Evolutionary conservation across 2,329 filamentous ascomycete species (phyloP).

Genomic region (Botrytis tulipae): DNA sequence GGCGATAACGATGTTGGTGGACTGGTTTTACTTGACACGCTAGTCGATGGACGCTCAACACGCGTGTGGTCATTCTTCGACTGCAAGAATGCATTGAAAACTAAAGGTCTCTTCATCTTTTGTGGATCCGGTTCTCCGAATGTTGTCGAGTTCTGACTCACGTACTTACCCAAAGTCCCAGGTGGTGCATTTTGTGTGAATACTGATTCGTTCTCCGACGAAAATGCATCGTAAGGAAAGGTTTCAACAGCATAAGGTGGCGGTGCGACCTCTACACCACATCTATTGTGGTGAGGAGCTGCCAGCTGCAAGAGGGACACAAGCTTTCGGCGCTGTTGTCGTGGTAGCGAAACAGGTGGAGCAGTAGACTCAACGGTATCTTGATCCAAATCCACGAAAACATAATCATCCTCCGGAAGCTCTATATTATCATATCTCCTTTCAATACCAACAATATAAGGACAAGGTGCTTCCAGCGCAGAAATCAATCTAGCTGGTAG

Average conservation of each 20-base stretch:
- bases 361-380: constrained; percentile 84
- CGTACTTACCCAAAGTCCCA: constrained; percentile 79
- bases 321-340: constrained; percentile 87
- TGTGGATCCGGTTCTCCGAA: constrained; percentile 64
- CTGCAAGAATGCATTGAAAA: constrained; percentile 90
- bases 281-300: constrained; percentile 84
- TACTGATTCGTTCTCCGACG: constrained; percentile 77
- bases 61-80: constrained; percentile 65
- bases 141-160: constrained; percentile 82
- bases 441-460: constrained; percentile 96
- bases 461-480: constrained; percentile 89
- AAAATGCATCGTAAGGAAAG: constrained; percentile 86
- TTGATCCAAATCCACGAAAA: constrained; percentile 88
- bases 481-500: constrained; percentile 84
- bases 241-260: constrained; percentile 92
- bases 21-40: constrained; percentile 61
- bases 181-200: constrained; percentile 70
- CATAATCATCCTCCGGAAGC: constrained; percentile 91
- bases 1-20: constrained; percentile 70
- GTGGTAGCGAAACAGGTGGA: constrained; percentile 74
- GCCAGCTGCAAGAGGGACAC: constrained; percentile 83
- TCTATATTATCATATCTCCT: constrained; percentile 82
- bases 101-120: constrained; percentile 55
- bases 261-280: constrained; percentile 81
- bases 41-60: constrained; percentile 75